Percentiles rank a stretch among this genome's conserved stretches.
Evolutionary conservation across 2,329 filamentous ascomycete genomes (phyloP).

Genomic region (Fonsecaea monophora): DNA sequence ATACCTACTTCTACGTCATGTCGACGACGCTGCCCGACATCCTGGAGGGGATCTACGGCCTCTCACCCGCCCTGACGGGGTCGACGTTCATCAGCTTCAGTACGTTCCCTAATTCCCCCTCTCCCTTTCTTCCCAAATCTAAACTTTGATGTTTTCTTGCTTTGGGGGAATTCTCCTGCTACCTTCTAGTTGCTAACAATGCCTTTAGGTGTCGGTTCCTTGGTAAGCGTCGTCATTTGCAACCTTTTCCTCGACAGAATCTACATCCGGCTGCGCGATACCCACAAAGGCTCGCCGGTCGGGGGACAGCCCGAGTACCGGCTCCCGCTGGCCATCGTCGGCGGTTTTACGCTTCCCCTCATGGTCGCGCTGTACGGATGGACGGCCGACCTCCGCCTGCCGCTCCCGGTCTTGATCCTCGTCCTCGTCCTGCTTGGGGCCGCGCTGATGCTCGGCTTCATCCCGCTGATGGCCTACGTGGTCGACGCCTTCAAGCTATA

Average conservation of each 20-base stretch:
- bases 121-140: background rate
- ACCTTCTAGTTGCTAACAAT: background rate
- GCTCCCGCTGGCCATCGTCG: slow-evolving; percentile 57
- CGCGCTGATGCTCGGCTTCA: slow-evolving; percentile 32
- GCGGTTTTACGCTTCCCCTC: slow-evolving; percentile 46
- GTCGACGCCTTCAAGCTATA: slow-evolving; percentile 42
- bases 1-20: slow-evolving; percentile 55
- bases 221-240: slow-evolving; percentile 36
- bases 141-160: background rate
- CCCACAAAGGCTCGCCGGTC: slow-evolving; percentile 42
- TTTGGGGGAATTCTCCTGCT: background rate
- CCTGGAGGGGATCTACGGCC: slow-evolving; percentile 42
- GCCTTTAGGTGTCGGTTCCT: slow-evolving; percentile 38
- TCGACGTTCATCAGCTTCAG: slow-evolving; percentile 40
- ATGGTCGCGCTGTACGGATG: slow-evolving; percentile 38
- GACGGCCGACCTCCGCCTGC: slow-evolving; percentile 31
- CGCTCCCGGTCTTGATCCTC: slow-evolving; percentile 31
- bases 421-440: slow-evolving; percentile 30
- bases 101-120: slow-evolving; percentile 7
- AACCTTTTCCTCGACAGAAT: slow-evolving; percentile 37
- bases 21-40: slow-evolving; percentile 49
- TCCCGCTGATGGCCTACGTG: slow-evolving; percentile 40
- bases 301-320: slow-evolving; percentile 50
- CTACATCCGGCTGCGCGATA: slow-evolving; percentile 42
- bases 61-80: slow-evolving; percentile 41